phyloP scores from a whole-genome alignment of 2,329 filamentous ascomycete genomes.

The Knoxdaviesia proteae region DNA sequence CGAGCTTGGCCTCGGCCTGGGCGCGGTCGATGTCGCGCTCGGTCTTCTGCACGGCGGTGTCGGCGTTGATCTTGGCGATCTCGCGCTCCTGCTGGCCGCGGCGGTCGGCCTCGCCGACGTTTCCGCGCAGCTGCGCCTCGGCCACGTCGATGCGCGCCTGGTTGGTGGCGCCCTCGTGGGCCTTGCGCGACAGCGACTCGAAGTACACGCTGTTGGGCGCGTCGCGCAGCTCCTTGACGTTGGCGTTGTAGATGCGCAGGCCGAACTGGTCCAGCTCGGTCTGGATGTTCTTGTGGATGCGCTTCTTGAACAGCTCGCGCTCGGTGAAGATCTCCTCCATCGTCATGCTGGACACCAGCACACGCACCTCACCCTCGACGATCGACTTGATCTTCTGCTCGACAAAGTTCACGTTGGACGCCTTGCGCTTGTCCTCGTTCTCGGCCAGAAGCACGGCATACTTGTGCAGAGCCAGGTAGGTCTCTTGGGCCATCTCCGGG shows the following conservation, averaged over 20 bases:
- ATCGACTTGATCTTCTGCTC: constrained; percentile 77
- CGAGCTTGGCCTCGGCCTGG: constrained; percentile 54
- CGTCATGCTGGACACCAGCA: constrained; percentile 72
- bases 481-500: constrained; percentile 20
- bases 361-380: constrained; percentile 72
- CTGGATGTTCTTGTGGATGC: constrained; percentile 57
- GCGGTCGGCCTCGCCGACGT: constrained; percentile 58
- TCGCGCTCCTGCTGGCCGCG: constrained; percentile 66
- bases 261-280: constrained; percentile 63
- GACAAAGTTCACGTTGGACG: constrained; percentile 34
- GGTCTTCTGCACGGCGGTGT: constrained; percentile 68
- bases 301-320: constrained; percentile 55
- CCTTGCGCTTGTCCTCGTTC: constrained; percentile 30
- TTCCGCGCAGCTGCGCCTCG: constrained; percentile 42
- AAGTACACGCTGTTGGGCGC: constrained; percentile 70
- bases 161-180: constrained; percentile 68
- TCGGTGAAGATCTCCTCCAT: constrained; percentile 80
- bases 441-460: constrained; percentile 65
- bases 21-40: constrained; percentile 69
- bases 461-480: constrained; percentile 48
- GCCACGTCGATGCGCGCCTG: constrained; percentile 41
- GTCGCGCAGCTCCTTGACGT: constrained; percentile 75
- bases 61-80: constrained; percentile 71
- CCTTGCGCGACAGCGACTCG: constrained; percentile 59
- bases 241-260: constrained; percentile 48